phyloP scores from a whole-genome alignment of 345 rosid species.

The Sisymbrium irio region DNA sequence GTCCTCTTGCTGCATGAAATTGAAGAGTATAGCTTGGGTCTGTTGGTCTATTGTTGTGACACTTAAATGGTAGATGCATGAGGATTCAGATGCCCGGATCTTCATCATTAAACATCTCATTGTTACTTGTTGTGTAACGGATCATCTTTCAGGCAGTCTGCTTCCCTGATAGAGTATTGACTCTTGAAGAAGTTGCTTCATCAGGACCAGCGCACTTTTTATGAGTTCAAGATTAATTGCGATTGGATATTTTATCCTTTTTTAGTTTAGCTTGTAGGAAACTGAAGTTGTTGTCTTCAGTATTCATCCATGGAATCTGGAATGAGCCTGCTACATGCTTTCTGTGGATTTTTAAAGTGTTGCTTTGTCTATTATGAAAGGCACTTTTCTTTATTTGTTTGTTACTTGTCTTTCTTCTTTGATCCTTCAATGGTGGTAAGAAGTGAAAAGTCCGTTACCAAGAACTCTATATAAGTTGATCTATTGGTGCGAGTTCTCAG shows the following conservation, averaged over 20 bases:
- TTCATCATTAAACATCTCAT: background rate
- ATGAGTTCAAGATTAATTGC: background rate
- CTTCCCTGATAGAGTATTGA: background rate
- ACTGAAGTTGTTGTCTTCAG: background rate
- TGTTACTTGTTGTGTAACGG: background rate
- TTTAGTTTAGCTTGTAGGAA: background rate
- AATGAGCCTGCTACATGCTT: background rate
- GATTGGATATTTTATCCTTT: background rate
- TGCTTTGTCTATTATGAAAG: slow-evolving; percentile 21
- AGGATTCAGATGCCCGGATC: background rate
- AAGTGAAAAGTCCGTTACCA: background rate
- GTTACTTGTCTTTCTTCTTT: slow-evolving; percentile 29
- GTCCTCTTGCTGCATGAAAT: too few species aligned
- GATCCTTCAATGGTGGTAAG: slow-evolving; percentile 35
- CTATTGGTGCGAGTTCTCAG: slow-evolving; percentile 3
- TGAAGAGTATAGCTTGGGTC: too few species aligned
- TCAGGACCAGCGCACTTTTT: background rate
- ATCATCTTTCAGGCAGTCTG: background rate
- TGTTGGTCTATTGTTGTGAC: too few species aligned
- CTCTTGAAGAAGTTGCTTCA: background rate
- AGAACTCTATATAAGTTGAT: background rate
- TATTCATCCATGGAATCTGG: background rate
- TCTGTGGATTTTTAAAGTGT: background rate
- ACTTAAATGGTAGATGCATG: too few species aligned
- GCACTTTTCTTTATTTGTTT: slow-evolving; percentile 38